Evolutionary conservation across 2,329 filamentous ascomycete species (phyloP).

Genomic region (Epichloe sp.): DNA sequence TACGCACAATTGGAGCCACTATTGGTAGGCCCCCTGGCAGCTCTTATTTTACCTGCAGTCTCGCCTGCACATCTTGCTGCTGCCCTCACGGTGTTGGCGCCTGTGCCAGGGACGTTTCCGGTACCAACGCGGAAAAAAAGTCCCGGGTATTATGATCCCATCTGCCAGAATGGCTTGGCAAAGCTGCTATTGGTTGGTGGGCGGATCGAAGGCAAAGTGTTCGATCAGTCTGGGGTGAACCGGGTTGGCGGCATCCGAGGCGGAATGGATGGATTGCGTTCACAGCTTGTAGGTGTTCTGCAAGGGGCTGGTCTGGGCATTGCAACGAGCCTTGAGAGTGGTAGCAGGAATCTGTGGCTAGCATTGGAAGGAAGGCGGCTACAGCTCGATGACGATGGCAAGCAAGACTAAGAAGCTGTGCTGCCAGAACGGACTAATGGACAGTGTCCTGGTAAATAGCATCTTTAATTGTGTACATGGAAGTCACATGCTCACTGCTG

Average conservation of each 20-base stretch:
- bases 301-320: conserved; percentile 68
- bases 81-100: conserved; percentile 65
- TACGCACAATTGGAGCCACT: conserved; percentile 58
- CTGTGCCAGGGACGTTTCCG: conserved; percentile 59
- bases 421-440: not conserved
- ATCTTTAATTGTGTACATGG: not conserved
- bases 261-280: conserved; percentile 66
- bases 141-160: conserved; percentile 68
- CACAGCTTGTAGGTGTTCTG: conserved; percentile 69
- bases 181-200: conserved; percentile 83
- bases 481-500: not conserved
- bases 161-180: conserved; percentile 67
- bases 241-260: conserved; percentile 65
- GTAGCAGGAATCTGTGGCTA: conserved; percentile 71
- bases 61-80: conserved; percentile 75
- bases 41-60: conserved; percentile 68
- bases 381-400: conserved; percentile 55
- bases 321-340: conserved; percentile 65
- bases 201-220: conserved; percentile 71
- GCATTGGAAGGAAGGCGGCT: conserved; percentile 72
- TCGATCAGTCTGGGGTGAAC: conserved; percentile 57
- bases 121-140: conserved; percentile 63
- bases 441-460: not conserved
- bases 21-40: conserved; percentile 67
- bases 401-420: not conserved